Base-by-base conservation (phyloP, 306 rosid species). In the Acmispon strigosus region DNA sequence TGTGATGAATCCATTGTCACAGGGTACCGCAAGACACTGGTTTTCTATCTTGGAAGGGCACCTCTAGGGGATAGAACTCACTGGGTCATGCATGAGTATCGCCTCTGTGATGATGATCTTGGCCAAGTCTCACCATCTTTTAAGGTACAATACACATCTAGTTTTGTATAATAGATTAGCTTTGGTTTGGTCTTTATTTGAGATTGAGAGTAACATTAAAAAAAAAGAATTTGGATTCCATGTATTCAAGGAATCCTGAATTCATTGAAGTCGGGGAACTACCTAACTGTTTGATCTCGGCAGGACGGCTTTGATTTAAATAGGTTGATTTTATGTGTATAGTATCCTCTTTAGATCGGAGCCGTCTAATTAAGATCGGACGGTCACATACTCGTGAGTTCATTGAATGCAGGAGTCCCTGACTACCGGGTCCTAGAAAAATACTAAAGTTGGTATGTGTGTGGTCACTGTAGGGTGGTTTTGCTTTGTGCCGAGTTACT, bases 51-150 rank as follows among this genome's bases (percentile, higher is more conserved):
- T 11, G 98, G 97, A 20, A 91, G 94, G 44, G 98, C 98, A 1
- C 98, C 97, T 34, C 76, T 83, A 42, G 97, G 97, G 0, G 87
- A 93, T 68, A 83, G 97, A 78, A 90, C 93, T 9, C 88, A 87
- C 8, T 93, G 96, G 97, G 59, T 93, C 71, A 93, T 90, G 96
- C 94, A 90, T n/a, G 98, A 93, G 78, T 93, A 93, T 83, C 94
- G 92, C 70, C 86, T 88, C 43, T 76, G 62, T 13, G 68, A 75
- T 2, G 86, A 85, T 45, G 87, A 90, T 78, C 81, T 72, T 63
- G 70, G 74, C 64, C 90, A 72, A 69, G 83, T 78, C 34, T 32
- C 90, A 59, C 73, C 89, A 9, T 76, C 69, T 62, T 86, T 85
- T 60, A 86, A 88, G 89, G 97, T 93, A 79, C 34, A 41, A 43